A percentile compares a stretch with the other conserved stretches of the same genome.
These are phyloP conservation scores for Macrotyloma uniflorum DNA, from an alignment of 306 rosid genomes.

Conservation along the genomic window DNA sequence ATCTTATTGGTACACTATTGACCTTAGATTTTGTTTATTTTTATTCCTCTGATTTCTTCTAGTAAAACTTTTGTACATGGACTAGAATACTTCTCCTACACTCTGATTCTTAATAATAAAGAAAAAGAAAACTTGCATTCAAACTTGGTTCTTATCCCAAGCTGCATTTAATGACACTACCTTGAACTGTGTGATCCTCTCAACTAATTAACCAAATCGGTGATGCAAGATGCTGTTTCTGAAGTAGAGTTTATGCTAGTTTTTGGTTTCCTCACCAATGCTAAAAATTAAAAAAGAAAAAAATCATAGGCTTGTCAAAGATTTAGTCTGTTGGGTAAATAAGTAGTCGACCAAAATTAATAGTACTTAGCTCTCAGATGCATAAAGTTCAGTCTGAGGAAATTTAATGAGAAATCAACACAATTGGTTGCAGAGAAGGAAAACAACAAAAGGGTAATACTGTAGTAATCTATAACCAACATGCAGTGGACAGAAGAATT, in stretches of 20 bases:
- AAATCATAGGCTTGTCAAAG: neutral
- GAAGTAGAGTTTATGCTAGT: neutral
- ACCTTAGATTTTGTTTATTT: too few relatives aligned
- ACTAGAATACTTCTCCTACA: too few relatives aligned
- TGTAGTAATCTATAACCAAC: neutral
- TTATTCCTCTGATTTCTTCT: too few relatives aligned
- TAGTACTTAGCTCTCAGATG: neutral
- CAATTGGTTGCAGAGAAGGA: slow-evolving; percentile 3
- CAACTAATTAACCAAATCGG: slow-evolving; percentile 6
- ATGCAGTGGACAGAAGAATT: neutral
- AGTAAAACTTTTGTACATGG: too few relatives aligned
- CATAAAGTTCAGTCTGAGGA: neutral
- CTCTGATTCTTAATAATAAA: too few relatives aligned
- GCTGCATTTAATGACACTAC: slow-evolving; percentile 26
- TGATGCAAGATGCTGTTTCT: neutral
- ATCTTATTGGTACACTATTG: too few relatives aligned
- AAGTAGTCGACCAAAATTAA: slow-evolving; percentile 1
- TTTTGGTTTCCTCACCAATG: neutral
- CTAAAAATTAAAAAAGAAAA: neutral
- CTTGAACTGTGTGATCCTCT: slow-evolving; percentile 34
- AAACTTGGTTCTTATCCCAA: neutral
- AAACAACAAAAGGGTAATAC: neutral
- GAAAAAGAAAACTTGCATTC: too few relatives aligned
- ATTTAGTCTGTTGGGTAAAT: neutral
- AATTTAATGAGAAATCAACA: neutral